These are phyloP conservation scores for Metschnikowia proteae DNA, from an alignment of 805 yeast genomes.

Conservation along the genomic window DNA sequence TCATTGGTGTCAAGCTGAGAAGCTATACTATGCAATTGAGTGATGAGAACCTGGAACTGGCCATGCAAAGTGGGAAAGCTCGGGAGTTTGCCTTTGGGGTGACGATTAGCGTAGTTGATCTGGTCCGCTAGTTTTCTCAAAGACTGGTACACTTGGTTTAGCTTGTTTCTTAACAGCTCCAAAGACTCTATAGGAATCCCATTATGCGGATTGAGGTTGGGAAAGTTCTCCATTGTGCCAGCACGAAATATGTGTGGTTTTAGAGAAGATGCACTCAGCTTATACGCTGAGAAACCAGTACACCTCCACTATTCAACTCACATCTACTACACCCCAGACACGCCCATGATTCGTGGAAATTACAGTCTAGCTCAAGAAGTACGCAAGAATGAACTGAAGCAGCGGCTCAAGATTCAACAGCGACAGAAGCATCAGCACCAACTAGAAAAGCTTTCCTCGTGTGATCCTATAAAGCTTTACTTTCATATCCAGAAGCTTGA, in stretches of 20 bases:
- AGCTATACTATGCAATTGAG: conserved; percentile 80
- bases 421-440: conserved; percentile 33
- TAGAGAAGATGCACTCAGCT: neutral
- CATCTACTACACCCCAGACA: neutral
- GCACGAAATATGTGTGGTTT: neutral
- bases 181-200: conserved; percentile 36
- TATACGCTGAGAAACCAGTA: neutral
- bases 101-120: conserved; percentile 32
- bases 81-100: conserved; percentile 37
- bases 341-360: conserved; percentile 23
- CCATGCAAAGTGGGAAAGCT: conserved; percentile 68
- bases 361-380: conserved; percentile 38
- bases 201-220: conserved; percentile 33
- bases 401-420: conserved; percentile 33
- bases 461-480: conserved; percentile 35
- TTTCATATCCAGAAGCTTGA: conserved; percentile 24
- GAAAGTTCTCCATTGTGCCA: conserved; percentile 1
- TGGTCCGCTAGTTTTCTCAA: conserved; percentile 37
- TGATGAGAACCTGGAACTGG: conserved; percentile 77
- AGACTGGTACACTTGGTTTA: conserved; percentile 42
- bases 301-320: neutral
- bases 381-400: conserved; percentile 33
- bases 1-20: conserved; percentile 60
- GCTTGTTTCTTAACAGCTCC: conserved; percentile 38
- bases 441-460: conserved; percentile 23